Conservation (phyloP, 768 basidiomycete genomes). For the Dacryopinax primogenitus region DNA sequence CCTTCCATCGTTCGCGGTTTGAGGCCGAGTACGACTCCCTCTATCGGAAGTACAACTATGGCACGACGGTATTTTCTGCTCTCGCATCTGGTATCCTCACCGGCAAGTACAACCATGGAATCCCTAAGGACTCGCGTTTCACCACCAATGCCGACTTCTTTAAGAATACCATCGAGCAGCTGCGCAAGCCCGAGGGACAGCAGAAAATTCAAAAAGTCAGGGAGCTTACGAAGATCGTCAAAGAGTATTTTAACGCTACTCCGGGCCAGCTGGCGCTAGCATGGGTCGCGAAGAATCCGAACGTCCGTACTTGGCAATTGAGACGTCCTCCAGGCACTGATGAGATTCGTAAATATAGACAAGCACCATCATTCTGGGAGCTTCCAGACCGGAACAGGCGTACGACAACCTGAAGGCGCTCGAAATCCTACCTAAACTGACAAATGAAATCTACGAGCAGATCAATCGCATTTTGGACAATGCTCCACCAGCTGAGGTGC, state of each 20-base stretch:
- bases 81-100: conserved; percentile 13
- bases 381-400: conserved; percentile 15
- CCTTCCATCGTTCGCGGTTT: conserved; percentile 9
- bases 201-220: conserved; percentile 15
- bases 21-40: conserved; percentile 14
- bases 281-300: conserved; percentile 14
- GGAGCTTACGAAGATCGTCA: conserved; percentile 14
- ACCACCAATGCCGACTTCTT: conserved; percentile 13
- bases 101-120: conserved; percentile 15
- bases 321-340: too few species aligned
- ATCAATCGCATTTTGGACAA: conserved; percentile 14
- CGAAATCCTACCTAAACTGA: conserved; percentile 14
- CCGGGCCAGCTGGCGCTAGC: conserved; percentile 15
- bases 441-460: conserved; percentile 13
- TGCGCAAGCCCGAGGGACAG: conserved; percentile 16
- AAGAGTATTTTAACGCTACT: conserved; percentile 12
- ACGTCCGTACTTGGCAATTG: conserved; percentile 11
- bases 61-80: conserved; percentile 15
- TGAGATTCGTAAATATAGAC: neutral
- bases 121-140: conserved; percentile 15
- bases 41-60: conserved; percentile 12
- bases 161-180: conserved; percentile 14
- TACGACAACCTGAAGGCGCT: conserved; percentile 17
- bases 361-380: conserved; percentile 14
- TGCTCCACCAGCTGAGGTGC: neutral